Percentiles rank a stretch among this genome's conserved stretches.
Conservation (phyloP, 2,329 filamentous ascomycete species). For the Hypoxylon sp. region DNA sequence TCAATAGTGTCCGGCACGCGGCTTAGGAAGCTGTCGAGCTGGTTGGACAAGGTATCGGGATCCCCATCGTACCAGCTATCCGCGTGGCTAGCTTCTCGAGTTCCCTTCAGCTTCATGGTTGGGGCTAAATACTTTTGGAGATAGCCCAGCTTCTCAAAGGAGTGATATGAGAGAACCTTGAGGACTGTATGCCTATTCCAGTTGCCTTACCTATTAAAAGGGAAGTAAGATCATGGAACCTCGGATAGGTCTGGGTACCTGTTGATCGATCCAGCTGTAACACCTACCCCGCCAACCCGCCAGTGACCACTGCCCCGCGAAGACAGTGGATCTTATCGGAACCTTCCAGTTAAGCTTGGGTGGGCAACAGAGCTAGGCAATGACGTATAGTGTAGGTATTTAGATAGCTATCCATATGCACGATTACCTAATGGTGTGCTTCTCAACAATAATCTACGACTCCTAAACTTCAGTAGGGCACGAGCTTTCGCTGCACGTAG, state of each 20-base stretch:
- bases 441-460: not conserved
- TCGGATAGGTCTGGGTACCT: slow-evolving; percentile 39
- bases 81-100: slow-evolving; percentile 78
- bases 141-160: slow-evolving; percentile 7
- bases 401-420: not conserved
- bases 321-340: slow-evolving; percentile 30
- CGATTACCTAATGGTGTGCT: not conserved
- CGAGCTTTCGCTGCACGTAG: not conserved
- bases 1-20: slow-evolving; percentile 77
- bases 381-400: slow-evolving; percentile 16
- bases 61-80: slow-evolving; percentile 87
- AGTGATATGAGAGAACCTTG: slow-evolving; percentile 22
- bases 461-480: not conserved
- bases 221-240: slow-evolving; percentile 8
- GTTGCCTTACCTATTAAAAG: not conserved
- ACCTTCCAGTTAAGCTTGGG: slow-evolving; percentile 9
- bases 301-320: slow-evolving; percentile 34
- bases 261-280: slow-evolving; percentile 32
- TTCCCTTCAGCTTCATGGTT: slow-evolving; percentile 54
- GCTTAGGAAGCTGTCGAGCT: slow-evolving; percentile 83
- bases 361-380: slow-evolving; percentile 7
- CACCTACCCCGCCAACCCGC: slow-evolving; percentile 39
- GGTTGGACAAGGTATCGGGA: slow-evolving; percentile 69
- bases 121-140: slow-evolving; percentile 4
- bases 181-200: not conserved